These are phyloP conservation scores for Penicillium brasilianum DNA, from an alignment of 2,329 filamentous ascomycete genomes.

Conservation along the genomic window DNA sequence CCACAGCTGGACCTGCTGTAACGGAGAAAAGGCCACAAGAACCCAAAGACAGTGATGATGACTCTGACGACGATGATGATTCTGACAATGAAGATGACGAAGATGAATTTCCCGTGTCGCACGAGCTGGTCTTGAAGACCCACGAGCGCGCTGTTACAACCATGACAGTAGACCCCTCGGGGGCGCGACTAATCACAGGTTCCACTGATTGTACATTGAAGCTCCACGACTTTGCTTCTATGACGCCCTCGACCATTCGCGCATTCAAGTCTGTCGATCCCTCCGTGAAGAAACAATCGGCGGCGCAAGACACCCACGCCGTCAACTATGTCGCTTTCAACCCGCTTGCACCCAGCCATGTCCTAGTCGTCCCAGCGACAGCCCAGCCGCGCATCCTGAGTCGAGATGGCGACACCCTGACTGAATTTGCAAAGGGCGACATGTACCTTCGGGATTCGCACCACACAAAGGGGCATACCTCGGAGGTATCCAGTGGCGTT, in stretches of 20 bases:
- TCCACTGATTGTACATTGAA: constrained; percentile 91
- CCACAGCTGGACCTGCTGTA: constrained; percentile 30
- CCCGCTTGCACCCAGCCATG: constrained; percentile 74
- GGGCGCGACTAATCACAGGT: constrained; percentile 83
- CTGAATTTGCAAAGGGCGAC: constrained; percentile 94
- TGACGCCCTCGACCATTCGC: constrained; percentile 92
- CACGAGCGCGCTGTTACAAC: constrained; percentile 88
- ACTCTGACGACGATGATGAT: constrained; percentile 59
- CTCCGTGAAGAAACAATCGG: constrained; percentile 72
- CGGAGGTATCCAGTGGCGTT: constrained; percentile 83
- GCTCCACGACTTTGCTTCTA: constrained; percentile 91
- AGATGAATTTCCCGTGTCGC: constrained; percentile 89
- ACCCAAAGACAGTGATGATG: constrained; percentile 46
- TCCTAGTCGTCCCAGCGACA: constrained; percentile 86
- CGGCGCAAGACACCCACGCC: constrained; percentile 80
- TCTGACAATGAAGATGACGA: constrained; percentile 72
- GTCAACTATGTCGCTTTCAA: constrained; percentile 89
- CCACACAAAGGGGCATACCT: constrained; percentile 95
- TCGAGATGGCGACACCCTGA: constrained; percentile 82
- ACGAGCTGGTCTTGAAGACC: constrained; percentile 90
- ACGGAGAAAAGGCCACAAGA: constrained; percentile 36
- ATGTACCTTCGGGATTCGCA: constrained; percentile 98
- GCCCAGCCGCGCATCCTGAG: constrained; percentile 88
- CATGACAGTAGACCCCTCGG: constrained; percentile 81
- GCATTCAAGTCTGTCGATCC: constrained; percentile 94